Percentiles rank a stretch among this genome's conserved stretches.
These are phyloP conservation scores for Sporothrix curviconia DNA, from an alignment of 2,329 filamentous ascomycete species.

Conservation along the genomic window DNA sequence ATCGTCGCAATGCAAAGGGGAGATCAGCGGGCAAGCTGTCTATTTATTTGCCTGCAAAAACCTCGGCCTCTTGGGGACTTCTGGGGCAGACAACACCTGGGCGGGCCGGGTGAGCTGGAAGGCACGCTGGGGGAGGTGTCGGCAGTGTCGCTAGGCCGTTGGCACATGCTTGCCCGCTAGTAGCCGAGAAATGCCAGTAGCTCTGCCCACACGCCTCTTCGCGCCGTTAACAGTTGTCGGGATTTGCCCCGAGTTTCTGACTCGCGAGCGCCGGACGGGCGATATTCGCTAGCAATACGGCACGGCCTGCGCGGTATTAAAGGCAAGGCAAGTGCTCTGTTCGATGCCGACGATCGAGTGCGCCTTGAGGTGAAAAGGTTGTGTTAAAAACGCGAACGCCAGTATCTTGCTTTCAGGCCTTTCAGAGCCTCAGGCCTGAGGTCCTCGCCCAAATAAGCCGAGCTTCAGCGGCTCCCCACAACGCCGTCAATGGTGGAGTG, in stretches of 20 bases:
- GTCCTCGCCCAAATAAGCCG: too few species aligned
- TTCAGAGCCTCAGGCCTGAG: not conserved
- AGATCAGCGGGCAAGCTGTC: not conserved
- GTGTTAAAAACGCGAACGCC: too few species aligned
- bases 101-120: not conserved
- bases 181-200: constrained; percentile 12
- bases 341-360: too few species aligned
- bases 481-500: not conserved
- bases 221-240: not conserved
- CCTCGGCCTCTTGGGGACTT: constrained; percentile 9
- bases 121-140: not conserved
- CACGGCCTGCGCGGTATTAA: too few species aligned
- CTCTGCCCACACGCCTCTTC: not conserved
- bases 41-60: constrained; percentile 1
- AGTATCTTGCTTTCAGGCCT: too few species aligned
- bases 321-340: too few species aligned
- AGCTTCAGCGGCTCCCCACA: not conserved
- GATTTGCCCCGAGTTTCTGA: not conserved
- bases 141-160: not conserved
- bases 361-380: too few species aligned
- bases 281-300: too few species aligned
- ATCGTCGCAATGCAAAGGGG: not conserved
- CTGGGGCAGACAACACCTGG: constrained; percentile 9
- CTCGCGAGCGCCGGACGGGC: not conserved
- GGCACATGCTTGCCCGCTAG: constrained; percentile 3